These are phyloP conservation scores for Aspergillus melleus DNA, from an alignment of 2,329 filamentous ascomycete genomes.

Conservation along the genomic window DNA sequence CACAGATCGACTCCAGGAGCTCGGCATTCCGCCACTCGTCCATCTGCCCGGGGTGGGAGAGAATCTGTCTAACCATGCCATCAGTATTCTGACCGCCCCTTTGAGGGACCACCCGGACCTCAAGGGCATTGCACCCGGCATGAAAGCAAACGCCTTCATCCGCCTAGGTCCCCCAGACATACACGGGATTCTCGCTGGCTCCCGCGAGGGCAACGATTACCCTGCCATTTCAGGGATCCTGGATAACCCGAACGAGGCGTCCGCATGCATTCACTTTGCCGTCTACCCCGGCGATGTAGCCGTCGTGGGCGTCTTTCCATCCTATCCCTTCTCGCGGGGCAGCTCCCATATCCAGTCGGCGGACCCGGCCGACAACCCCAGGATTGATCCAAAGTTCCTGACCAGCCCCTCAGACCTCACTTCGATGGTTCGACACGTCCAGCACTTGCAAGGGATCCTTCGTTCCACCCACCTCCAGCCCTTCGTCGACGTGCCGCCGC, in stretches of 20 bases:
- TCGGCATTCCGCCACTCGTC: constrained; percentile 47
- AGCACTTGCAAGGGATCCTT: constrained; percentile 21
- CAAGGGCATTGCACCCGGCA: not conserved
- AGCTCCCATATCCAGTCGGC: constrained; percentile 32
- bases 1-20: constrained; percentile 41
- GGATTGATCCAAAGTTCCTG: constrained; percentile 49
- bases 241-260: constrained; percentile 16
- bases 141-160: not conserved
- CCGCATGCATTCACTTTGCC: not conserved
- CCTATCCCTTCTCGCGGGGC: constrained; percentile 36
- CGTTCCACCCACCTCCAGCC: not conserved
- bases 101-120: not conserved
- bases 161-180: not conserved
- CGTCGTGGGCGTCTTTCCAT: constrained; percentile 14
- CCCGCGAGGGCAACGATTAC: not conserved
- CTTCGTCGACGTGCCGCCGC: not conserved
- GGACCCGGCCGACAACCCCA: constrained; percentile 35
- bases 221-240: constrained; percentile 1
- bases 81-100: not conserved
- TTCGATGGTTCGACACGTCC: constrained; percentile 34
- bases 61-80: constrained; percentile 53
- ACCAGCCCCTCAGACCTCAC: constrained; percentile 43
- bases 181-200: not conserved
- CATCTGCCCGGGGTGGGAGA: constrained; percentile 50
- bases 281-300: constrained; percentile 14